Base-by-base conservation (phyloP, 495 filamentous ascomycete genomes). In the Clohesyomyces aquaticus region DNA sequence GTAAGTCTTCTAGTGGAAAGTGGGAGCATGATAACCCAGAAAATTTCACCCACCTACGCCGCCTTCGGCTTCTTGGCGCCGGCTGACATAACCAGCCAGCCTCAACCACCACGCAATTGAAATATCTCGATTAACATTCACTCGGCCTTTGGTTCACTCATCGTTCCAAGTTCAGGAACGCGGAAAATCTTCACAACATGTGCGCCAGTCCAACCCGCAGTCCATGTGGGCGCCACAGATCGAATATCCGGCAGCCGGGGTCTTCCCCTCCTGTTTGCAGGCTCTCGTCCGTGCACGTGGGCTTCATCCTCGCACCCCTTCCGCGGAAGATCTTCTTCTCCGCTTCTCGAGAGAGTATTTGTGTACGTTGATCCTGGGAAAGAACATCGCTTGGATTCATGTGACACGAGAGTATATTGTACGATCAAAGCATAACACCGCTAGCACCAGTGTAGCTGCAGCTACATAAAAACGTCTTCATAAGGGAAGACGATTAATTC, bases 21-120 rank as follows among this genome's bases (percentile, higher is more conserved):
- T 27, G 25, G 49, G 27, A 52, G 25, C 49, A 16, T 52, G 49
- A 52, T 52, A 52, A 52, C 21, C 49, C 25, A 26, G 25, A 29
- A 52, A 27, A 27, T 52, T 52, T 52, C 28, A 16, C 49, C 32
- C 32, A 38, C 32, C n/a, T 38, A 38, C 32, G 32, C 32, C 32
- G 32, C 32, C 6, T 38, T 38, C 14, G 6, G 32, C 6, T 14
- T 38, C 32, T 14, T 38, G 6, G 32, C 6, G 32, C 6, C 32
- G 32, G 32, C 32, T 38, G 32, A 38, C 32, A 38, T 38, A 38
- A 38, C 14, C 32, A 6, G 32, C 32, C 6, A 14, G n/a, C n/a
- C n/a, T 38, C 14, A 38, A 38, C 32, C 32, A 14, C 6, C 6
- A 6, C 32, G 32, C n/a, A n/a, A n/a, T 38, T 38, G 32, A 6